Base-by-base conservation (phyloP, 1,284 basidiomycete species). In the Prillingera fragicola region DNA sequence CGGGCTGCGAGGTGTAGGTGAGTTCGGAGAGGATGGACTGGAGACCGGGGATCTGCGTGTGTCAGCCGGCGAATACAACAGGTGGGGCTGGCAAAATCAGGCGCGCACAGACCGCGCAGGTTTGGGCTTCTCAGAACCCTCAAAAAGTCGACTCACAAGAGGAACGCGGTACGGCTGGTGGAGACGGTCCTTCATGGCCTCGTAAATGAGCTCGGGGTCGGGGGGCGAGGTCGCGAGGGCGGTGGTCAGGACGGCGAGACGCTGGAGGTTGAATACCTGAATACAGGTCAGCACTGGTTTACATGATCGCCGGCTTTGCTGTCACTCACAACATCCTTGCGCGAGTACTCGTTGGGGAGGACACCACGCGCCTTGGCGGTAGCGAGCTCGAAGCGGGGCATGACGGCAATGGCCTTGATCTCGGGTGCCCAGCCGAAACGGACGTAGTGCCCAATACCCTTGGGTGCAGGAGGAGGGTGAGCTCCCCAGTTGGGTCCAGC, bases 121-220 rank as follows among this genome's bases (percentile, higher is more conserved):
- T 33, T 18, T 8, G 31, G 13, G 7, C 21, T 8, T 24, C 15
- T 1, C n/a, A n/a, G n/a, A n/a, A n/a, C n/a, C n/a, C n/a, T n/a
- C n/a, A n/a, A n/a, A n/a, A n/a, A n/a, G n/a, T n/a, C n/a, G n/a
- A 65, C 63, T 43, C 44, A 68, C 90, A 43, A 98, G 76, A 31
- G 78, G 72, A 72, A 86, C 88, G 26, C 95, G 82, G 71, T 97
- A 98, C 0, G 95, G 95, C 69, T 99, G 95, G 70, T 98, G 95
- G 12, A 99, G 80, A 37, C 86, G 82, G 73, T 99, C 95, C 69
- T 97, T 96, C 95, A 98, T 98, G 0, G 94, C 95, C 70, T 98
- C 92, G 73, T 94, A 98, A 56, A 98, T 97, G 21, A 99, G 80
- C 32, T 84, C 83, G 0, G 90, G 80, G 67, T 98, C 89, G 0